phyloP scores from a whole-genome alignment of 257 asterid species.

The Gentiana macrophylla region DNA sequence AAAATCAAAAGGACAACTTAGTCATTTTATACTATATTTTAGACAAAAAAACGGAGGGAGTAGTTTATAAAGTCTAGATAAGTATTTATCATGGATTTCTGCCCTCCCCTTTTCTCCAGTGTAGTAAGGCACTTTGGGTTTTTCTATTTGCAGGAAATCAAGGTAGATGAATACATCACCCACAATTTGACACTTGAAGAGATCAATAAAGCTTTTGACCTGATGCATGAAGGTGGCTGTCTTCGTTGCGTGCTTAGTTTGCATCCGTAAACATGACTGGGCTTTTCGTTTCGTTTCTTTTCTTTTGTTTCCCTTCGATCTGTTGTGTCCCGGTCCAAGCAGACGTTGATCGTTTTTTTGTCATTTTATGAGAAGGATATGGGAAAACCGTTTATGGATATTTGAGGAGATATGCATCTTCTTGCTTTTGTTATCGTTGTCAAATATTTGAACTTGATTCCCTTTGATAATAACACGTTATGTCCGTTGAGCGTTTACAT shows the following conservation, averaged over 20 bases:
- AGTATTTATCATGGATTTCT: not conserved
- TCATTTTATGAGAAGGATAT: not conserved
- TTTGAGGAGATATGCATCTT: not conserved
- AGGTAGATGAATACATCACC: slow-evolving; percentile 92
- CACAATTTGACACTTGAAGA: slow-evolving; percentile 66
- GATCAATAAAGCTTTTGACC: slow-evolving; percentile 73
- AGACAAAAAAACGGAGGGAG: too few relatives aligned
- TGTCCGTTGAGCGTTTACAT: too few relatives aligned
- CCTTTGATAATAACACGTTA: too few relatives aligned
- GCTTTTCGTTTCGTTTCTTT: slow-evolving; percentile 1
- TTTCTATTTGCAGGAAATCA: slow-evolving; percentile 61
- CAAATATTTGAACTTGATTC: too few relatives aligned
- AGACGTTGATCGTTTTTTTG: not conserved
- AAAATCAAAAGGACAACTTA: too few relatives aligned
- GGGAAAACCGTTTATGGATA: not conserved
- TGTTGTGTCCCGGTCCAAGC: too few relatives aligned
- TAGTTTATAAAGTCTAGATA: too few relatives aligned
- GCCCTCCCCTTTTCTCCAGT: not conserved
- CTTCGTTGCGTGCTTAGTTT: slow-evolving; percentile 77
- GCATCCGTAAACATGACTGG: slow-evolving; percentile 21
- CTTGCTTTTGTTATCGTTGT: too few relatives aligned
- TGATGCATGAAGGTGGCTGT: slow-evolving; percentile 84
- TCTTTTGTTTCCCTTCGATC: not conserved
- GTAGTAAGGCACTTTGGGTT: not conserved
- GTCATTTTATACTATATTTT: too few relatives aligned